phyloP scores from a whole-genome alignment of 2,329 filamentous ascomycete genomes.

The Epichloe scottii region DNA sequence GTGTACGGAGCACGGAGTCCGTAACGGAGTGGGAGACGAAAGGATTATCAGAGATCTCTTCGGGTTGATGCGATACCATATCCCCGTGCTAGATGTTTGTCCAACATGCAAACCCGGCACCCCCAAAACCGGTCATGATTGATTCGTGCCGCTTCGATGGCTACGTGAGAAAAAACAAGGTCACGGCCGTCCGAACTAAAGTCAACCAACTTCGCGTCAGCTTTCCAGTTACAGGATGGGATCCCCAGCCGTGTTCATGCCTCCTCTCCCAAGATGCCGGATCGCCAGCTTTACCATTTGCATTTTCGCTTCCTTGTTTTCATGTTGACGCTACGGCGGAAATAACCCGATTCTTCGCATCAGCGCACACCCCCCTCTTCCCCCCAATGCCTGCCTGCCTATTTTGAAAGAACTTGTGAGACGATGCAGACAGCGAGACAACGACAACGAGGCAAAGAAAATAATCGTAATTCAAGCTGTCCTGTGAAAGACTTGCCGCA shows the following conservation, averaged over 20 bases:
- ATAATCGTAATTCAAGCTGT: too few species aligned
- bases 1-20: background rate
- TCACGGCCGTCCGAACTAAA: background rate
- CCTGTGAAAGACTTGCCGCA: too few species aligned
- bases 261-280: conserved; percentile 3
- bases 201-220: conserved; percentile 1
- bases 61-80: background rate
- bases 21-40: too few species aligned
- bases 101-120: background rate
- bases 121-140: background rate
- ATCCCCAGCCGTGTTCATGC: background rate
- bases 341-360: conserved; percentile 21
- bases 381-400: background rate
- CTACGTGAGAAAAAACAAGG: background rate
- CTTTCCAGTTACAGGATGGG: background rate
- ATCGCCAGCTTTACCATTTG: conserved; percentile 4
- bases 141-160: background rate
- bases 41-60: background rate
- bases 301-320: background rate
- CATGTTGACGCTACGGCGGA: conserved; percentile 17
- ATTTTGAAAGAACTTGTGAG: background rate
- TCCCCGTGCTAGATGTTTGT: background rate
- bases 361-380: conserved; percentile 13
- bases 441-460: too few species aligned
- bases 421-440: background rate